Base-by-base conservation (phyloP, 805 yeast genomes). In the Kuraishia ogatae region DNA sequence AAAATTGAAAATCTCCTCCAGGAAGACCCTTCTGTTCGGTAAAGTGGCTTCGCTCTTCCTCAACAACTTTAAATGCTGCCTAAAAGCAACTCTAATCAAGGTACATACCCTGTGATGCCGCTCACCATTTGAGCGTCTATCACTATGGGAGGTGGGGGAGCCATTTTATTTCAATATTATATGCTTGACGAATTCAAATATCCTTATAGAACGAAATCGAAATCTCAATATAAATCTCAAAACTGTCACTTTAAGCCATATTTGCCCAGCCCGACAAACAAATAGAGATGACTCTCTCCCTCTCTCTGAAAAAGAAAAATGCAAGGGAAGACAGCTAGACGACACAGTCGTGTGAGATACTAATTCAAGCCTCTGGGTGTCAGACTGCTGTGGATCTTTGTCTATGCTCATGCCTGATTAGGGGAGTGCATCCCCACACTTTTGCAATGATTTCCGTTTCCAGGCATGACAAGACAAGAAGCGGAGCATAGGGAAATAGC, bases 71-170 rank as follows among this genome's bases (percentile, higher is more conserved):
- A 26, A 5, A 26, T 26, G 29, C 29, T 26, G 29, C 29, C 29
- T 26, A 26, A 26, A 26, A n/a, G 46, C 28, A 49, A 20, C 10
- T 29, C 50, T 43, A 56, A 20, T 29, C n/a, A n/a, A n/a, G n/a
- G n/a, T 15, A 58, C 71, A 23, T 61, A 66, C 57, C 87, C 89
- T 20, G 87, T 83, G 55, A 88, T 85, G 6, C 93, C 94, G 64
- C 90, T 83, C 20, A 87, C 82, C 19, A 88, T 88, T 59, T 82
- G 81, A 19, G 89, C 83, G 60, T 82, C 85, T 54, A 85, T 73
- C 28, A 79, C 77, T 23, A 85, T 77, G 2, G 91, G 88, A 24
- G 84, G 83, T 39, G 86, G 85, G 23, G 86, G 85, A 2, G 83
- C 81, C 82, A 72, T 70, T 24, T 19, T 57, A 15, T 51, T 29